A percentile compares a stretch with the other conserved stretches of the same genome.
Conservation (phyloP, 2,329 filamentous ascomycete species). For the Aspergillus ibericus region DNA sequence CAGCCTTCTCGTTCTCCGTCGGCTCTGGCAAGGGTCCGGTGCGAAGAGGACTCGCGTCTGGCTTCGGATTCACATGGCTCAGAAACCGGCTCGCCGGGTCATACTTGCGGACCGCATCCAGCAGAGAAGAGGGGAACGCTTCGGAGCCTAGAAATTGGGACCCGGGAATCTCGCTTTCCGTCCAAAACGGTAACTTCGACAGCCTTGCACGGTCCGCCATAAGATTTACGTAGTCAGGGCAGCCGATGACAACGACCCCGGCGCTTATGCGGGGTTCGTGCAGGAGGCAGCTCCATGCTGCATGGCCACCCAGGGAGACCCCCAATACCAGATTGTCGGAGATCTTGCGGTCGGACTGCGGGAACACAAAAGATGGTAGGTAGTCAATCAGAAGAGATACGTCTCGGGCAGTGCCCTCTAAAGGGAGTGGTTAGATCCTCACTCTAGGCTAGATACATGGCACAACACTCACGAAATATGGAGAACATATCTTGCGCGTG, state of each 20-base stretch:
- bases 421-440: background rate
- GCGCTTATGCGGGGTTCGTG: conserved; percentile 76
- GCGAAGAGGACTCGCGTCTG: conserved; percentile 27
- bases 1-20: conserved; percentile 45
- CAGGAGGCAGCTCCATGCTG: conserved; percentile 79
- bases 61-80: conserved; percentile 41
- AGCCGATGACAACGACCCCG: conserved; percentile 79
- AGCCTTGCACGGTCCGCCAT: conserved; percentile 76
- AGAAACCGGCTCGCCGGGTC: conserved; percentile 79
- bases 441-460: background rate
- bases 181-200: conserved; percentile 65
- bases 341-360: conserved; percentile 48
- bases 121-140: conserved; percentile 72
- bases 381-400: conserved; percentile 73
- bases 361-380: conserved; percentile 72
- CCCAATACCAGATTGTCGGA: conserved; percentile 73
- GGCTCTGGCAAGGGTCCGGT: conserved; percentile 37
- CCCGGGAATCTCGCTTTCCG: conserved; percentile 55
- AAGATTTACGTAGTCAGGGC: conserved; percentile 80
- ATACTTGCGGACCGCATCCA: conserved; percentile 61
- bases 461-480: conserved; percentile 60
- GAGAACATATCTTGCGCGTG: conserved; percentile 94
- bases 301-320: conserved; percentile 82
- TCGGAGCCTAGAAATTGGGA: conserved; percentile 69
- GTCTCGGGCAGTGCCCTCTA: conserved; percentile 70